Evolutionary conservation across 352 stramenopile species (phyloP), one percentile per base, ranked within the genome.

Genomic region (Globisporangium iwayamae): DNA sequence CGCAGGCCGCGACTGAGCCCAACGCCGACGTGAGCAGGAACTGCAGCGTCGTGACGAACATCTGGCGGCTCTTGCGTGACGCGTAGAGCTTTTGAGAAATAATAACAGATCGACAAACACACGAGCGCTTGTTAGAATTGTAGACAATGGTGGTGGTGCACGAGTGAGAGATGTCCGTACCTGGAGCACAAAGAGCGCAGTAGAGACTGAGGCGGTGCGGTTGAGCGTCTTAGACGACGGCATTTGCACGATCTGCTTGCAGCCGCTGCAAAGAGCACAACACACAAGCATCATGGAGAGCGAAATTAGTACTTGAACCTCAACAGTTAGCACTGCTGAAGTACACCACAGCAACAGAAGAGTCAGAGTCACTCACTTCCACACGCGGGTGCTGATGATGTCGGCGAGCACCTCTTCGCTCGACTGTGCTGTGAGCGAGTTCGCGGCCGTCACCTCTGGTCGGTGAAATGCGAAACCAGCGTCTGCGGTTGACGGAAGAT

Each of bases 391-490:
- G 56, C 68, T 75, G 63, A 93, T 68, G 51, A 93, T 90, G 20
- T 93, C 82, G 50, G 73, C 73, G 39, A 93, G 62, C 34, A 90
- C 67, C 30, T 85, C 70, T 32, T 90, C 78, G 7, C 60, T 59
- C 32, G 72, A 69, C n/a, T 69, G 68, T 16, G 62, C 43, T 3
- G 74, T 64, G 8, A 72, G 66, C 10, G 74, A 51, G n/a, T 51
- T 76, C 13, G 52, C 48, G 11, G 68, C 38, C n/a, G 38, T 65
- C 16, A 73, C 71, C 36, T 83, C 67, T 2, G 62, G 68, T 13
- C 53, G 68, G 62, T 92, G 80, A 56, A 92, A 91, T 51, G 87
- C 83, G 63, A 94, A 94, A 2, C 85, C 85, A 4, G 80, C 76
- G 22, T 62, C 70, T 9, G 74, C 73, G 20, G 68, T 71, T 6